Conservation (phyloP, 257 asterid species). For the Solanum rostratum region DNA sequence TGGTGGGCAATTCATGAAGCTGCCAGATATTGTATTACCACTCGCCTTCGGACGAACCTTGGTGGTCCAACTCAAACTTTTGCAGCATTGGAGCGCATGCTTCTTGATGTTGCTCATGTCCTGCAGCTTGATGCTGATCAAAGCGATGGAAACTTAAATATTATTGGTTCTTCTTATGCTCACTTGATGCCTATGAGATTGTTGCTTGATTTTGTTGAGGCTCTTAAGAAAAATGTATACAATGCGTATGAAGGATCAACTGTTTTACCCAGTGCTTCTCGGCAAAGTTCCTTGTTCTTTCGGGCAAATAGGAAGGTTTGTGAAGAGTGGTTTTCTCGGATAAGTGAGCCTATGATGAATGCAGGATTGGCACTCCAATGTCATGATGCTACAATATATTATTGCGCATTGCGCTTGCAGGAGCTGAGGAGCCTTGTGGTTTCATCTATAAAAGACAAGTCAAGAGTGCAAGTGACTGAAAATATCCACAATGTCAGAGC, state of each 20-base stretch:
- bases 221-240: slow-evolving; percentile 89
- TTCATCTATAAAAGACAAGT: slow-evolving; percentile 51
- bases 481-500: slow-evolving; percentile 42
- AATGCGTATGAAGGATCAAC: slow-evolving; percentile 97
- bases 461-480: slow-evolving; percentile 58
- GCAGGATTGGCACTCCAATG: slow-evolving; percentile 93
- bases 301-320: slow-evolving; percentile 96
- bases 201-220: slow-evolving; percentile 94
- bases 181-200: slow-evolving; percentile 94
- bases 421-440: slow-evolving; percentile 55
- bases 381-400: slow-evolving; percentile 76
- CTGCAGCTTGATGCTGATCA: slow-evolving; percentile 74
- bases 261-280: slow-evolving; percentile 67
- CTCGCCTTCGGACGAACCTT: slow-evolving; percentile 96
- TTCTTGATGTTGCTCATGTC: slow-evolving; percentile 80
- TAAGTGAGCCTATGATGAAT: slow-evolving; percentile 98
- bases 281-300: slow-evolving; percentile 77
- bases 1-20: slow-evolving; percentile 99
- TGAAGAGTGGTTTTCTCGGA: slow-evolving; percentile 99
- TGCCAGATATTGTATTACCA: slow-evolving; percentile 88
- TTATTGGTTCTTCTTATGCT: slow-evolving; percentile 64
- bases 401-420: slow-evolving; percentile 62
- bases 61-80: slow-evolving; percentile 99
- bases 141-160: slow-evolving; percentile 69
- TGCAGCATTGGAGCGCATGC: slow-evolving; percentile 99